Base-by-base conservation (phyloP, 345 rosid species). In the Zanthoxylum bungeanum region DNA sequence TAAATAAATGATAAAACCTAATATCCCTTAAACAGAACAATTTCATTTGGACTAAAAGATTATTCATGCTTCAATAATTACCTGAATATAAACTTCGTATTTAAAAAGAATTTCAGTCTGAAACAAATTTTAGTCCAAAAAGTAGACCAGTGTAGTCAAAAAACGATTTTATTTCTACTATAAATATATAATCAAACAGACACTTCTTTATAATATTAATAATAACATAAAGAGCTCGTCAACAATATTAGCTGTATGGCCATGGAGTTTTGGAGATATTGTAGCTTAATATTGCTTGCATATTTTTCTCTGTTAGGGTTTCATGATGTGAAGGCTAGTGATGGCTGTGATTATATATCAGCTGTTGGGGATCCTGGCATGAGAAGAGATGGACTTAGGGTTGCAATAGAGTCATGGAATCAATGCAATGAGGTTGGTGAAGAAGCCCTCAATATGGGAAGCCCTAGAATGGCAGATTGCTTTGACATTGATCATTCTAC, bases 391-490 rank as follows among this genome's bases (percentile, higher is more conserved):
- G 68, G 52, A 57, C 60, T 75, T 4, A 68, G 82, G 28, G 33
- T 79, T 46, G 79, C 79, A 1, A 72, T 79, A 28, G 82, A 79
- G 74, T 62, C 77, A 7, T 79, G 82, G 82, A 79, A 79, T 24
- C 79, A 79, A 46, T 79, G 82, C 74, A 79, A 79, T 68, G 82
- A 79, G 71, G 79, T 75, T 68, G 79, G 82, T 2, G 78, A 79
- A 33, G 79, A 79, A 59, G 74, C 64, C 57, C 64, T 60, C 39
- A 10, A 50, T 8, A 75, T 72, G 82, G 79, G 82, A 47, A 79
- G 79, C 42, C 82, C 82, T 7, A 62, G 82, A 68, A 72, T 69
- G 66, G 82, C 79, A 28, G 82, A 79, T 69, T 79, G 82, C 68
- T 79, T 79, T 64, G 76, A 79, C 64, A 34, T 79, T 14, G 71